Base-by-base conservation (phyloP, 495 filamentous ascomycete species). In the Penicillium daleae region DNA sequence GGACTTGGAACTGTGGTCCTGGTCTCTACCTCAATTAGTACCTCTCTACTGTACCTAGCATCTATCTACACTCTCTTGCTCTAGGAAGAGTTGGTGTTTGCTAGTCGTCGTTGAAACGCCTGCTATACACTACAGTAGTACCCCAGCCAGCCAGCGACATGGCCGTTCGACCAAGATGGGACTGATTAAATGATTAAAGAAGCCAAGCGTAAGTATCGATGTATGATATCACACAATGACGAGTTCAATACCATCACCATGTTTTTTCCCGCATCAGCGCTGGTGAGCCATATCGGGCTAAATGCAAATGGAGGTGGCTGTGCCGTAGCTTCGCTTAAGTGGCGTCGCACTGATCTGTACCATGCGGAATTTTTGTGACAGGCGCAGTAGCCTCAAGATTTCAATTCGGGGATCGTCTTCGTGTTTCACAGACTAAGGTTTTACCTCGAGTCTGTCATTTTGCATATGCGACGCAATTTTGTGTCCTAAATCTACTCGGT, bases 301-400 rank as follows among this genome's bases (percentile, higher is more conserved):
- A 33, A 35, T 61, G 52, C 54, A 64, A 42, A 50, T 66, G 69
- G 63, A 68, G 63, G 69, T 71, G 69, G 69, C 69, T 71, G 69
- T 71, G 69, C 63, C 22, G 27, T 44, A 17, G 60, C 51, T 57
- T 67, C 57, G 59, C 27, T 56, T 63, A 59, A 56, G 57, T 64
- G 66, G 66, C 68, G 62, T 63, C 37, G 53, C 57, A 64, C 57
- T 42, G 55, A 44, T 29, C 35, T 24, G 15, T 42, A 19, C 56
- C 21, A 33, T n/a, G 7, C 24, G 37, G 51, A 29, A 33, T 56
- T 58, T 66, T 63, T 66, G 59, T 31, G n/a, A 60, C 53, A 67
- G 44, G 48, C 66, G 63, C 55, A 42, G 44, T 64, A 56, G 61
- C 64, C 67, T 62, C 9, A 56, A 44, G 26, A 52, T 33, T 35